Evolutionary conservation across 192 early-diverging fungal species (phyloP).

Genomic region (Coemansia sp.): DNA sequence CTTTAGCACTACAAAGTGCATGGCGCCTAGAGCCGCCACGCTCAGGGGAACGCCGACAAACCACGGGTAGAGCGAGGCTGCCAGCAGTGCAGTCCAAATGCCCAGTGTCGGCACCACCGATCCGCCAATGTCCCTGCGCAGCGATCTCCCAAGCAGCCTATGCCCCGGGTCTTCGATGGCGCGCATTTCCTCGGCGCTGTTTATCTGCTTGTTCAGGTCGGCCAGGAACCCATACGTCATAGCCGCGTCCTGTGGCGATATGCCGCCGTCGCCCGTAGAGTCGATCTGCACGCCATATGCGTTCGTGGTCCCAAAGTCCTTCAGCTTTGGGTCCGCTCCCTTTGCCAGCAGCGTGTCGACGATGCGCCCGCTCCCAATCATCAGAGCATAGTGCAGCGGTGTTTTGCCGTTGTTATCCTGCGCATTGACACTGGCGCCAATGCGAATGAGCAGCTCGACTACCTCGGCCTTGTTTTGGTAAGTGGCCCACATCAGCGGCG

Average conservation of each 20-base stretch:
- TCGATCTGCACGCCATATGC: constrained; percentile 4
- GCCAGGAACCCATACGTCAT: constrained; percentile 57
- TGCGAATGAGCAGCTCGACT: constrained; percentile 66
- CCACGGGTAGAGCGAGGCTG: constrained; percentile 68
- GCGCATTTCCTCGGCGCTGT: constrained; percentile 21
- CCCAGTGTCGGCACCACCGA: constrained; percentile 68
- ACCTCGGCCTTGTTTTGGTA: constrained; percentile 79
- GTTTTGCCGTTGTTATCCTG: constrained; percentile 74
- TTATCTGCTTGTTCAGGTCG: constrained; percentile 34
- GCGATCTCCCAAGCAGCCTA: constrained; percentile 19
- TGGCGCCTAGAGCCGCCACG: constrained; percentile 51
- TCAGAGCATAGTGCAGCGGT: constrained; percentile 89
- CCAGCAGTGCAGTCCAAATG: constrained; percentile 58
- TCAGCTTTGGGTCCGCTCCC: constrained; percentile 63
- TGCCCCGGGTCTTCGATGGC: constrained; percentile 19
- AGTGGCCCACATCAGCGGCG: constrained; percentile 92
- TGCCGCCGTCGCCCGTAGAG: constrained; percentile 49
- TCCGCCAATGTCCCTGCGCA: constrained; percentile 62
- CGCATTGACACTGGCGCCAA: constrained; percentile 67
- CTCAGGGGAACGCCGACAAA: constrained; percentile 71
- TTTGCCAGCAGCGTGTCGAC: constrained; percentile 70
- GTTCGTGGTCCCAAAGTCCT: constrained; percentile 41
- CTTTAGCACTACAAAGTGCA: constrained; percentile 60
- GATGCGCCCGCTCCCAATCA: constrained; percentile 56
- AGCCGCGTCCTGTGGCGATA: constrained; percentile 84